Base-by-base conservation (phyloP, 2,329 filamentous ascomycete species). In the Cryphonectria carpinicola region DNA sequence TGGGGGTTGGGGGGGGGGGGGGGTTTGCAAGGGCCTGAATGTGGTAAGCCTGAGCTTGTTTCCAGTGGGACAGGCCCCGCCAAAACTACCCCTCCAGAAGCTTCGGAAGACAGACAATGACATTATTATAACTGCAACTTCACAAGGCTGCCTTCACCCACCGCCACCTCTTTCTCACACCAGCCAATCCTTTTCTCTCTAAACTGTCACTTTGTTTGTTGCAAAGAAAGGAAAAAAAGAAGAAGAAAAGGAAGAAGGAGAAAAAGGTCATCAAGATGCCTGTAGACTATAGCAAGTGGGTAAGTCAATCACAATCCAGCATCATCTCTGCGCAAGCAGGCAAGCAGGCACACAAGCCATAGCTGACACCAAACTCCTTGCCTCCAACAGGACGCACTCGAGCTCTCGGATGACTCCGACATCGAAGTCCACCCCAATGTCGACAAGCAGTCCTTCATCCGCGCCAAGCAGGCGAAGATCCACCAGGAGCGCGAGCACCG, bases 391-490 rank as follows among this genome's bases (percentile, higher is more conserved):
- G 93, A 98, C 80, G 91, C 92, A 71, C 89, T 99, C 79, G 96
- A 99, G 89, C 90, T 99, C 79, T 97, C 94, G 78, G 96, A 99
- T 82, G 96, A 99, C 83, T 98, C 94, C 66, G 96, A 99, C 78
- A 91, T 99, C 77, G 96, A 99, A 84, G 96, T 98, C 66, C 96
- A 99, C 82, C 96, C 96, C 72, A 99, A 99, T 80, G 96, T 99
- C 80, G 96, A 99, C 84, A 99, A 99, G 82, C 90, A 92, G 66
- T 98, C 95, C 72, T 99, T 99, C 82, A 99, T 99, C 81, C 93
- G 95, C 75, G 97, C 96, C 74, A 99, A 99, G 84, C 96, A 98
- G 84, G 92, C 91, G 76, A 95, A 99, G 83, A 99, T 99, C 77
- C 96, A 99, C 81, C 90, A 95, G 78, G 92, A 98, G 80, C 92